Percentiles rank a stretch among this genome's conserved stretches.
phyloP scores from a whole-genome alignment of 805 yeast genomes.

The Teunomyces panamensis region DNA sequence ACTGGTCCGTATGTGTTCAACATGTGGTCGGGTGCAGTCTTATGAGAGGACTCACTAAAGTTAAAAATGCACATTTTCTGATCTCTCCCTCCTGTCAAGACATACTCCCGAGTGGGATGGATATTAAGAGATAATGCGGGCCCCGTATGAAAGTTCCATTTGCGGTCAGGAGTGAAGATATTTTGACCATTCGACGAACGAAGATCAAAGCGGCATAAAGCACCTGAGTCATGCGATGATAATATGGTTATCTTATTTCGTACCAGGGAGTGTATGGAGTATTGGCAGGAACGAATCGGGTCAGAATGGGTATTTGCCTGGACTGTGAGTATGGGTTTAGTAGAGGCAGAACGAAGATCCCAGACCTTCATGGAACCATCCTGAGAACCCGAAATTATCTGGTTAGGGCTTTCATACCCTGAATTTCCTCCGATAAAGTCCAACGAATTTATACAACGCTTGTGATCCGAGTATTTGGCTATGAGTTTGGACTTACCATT shows the following conservation, averaged over 20 bases:
- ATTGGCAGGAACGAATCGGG: conserved; percentile 57
- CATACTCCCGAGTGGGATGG: conserved; percentile 79
- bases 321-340: conserved; percentile 50
- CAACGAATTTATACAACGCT: conserved; percentile 39
- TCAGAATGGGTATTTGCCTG: conserved; percentile 59
- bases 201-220: conserved; percentile 83
- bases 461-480: conserved; percentile 35
- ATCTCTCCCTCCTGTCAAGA: conserved; percentile 92
- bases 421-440: conserved; percentile 28
- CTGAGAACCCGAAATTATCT: conserved; percentile 60
- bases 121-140: conserved; percentile 87
- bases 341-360: conserved; percentile 56
- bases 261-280: conserved; percentile 47
- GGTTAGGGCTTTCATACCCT: conserved; percentile 13
- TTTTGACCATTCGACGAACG: conserved; percentile 33
- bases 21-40: conserved; percentile 59
- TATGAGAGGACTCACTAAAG: conserved; percentile 25
- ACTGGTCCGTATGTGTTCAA: conserved; percentile 77
- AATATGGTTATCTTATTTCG: conserved; percentile 49
- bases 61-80: conserved; percentile 77
- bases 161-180: conserved; percentile 58
- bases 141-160: conserved; percentile 85
- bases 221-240: conserved; percentile 86
- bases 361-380: conserved; percentile 76
- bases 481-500: conserved; percentile 31